Evolutionary conservation across 192 early-diverging fungal species (phyloP), one percentile per base, ranked within the genome.

Genomic region (Coemansia sp.): DNA sequence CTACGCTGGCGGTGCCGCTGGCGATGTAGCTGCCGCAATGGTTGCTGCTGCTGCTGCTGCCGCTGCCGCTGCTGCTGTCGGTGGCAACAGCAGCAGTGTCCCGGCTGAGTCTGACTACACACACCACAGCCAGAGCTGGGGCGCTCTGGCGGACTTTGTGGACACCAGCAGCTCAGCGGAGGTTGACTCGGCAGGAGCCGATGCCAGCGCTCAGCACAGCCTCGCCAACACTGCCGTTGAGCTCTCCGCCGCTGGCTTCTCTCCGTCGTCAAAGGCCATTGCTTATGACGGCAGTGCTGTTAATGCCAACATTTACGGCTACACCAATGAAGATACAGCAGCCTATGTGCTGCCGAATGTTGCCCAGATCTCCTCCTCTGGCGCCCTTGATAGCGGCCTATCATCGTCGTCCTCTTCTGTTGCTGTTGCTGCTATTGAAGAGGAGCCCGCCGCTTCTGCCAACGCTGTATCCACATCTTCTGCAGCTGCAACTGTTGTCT

Each of bases 1-100:
- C 13, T 58, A 69, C 9, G 76, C 76, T 21, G 66, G 63, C 21
- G 56, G 63, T 32, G 72, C 72, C 12, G 73, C 72, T 0, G 72
- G 71, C 41, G n/a, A n/a, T n/a, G n/a, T n/a, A n/a, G n/a, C n/a
- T 6, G 49, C 39, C 2, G 63, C 63, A 4, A 49, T 40, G 6
- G 32, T 49, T 41, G 49, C 37, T 21, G 47, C 21, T n/a, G 22
- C 51, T 13, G 49, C 10, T 65, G 49, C 1, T 7, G 51, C 51
- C 6, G 4, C 19, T 16, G 47, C n/a, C 4, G 13, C 47, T 5
- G 18, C 47, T 4, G 3, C 19, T 21, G 9, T 9, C 6, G 21
- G 7, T 1, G 19, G 1, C 21, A 15, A 1, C 26, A 61, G 9
- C 60, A 61, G 26, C 26, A 26, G 26, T 26, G 26, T 26, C 5